Base-by-base conservation (phyloP, 2,329 filamentous ascomycete genomes). In the Diaporthe sp. region DNA sequence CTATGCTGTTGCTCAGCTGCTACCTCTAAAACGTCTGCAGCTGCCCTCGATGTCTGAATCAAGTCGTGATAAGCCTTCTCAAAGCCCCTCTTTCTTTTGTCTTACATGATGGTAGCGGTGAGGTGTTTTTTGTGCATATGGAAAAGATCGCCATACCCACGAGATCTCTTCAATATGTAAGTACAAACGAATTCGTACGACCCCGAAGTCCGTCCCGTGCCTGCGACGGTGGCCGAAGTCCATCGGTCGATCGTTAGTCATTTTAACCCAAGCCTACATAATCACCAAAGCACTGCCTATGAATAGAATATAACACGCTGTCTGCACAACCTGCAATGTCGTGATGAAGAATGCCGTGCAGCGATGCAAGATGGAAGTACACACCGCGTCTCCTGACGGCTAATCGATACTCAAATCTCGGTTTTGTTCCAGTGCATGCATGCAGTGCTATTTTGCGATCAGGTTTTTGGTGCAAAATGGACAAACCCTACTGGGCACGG, bases 361-460 rank as follows among this genome's bases (percentile, higher is more conserved):
- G n/a, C n/a, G n/a, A n/a, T 51, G 30, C 61, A 25, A 35, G 44
- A 68, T 51, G 44, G 27, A 37, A 22, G 8, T 53, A 27, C n/a
- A 4, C 30, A 27, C 32, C 32, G 32, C 32, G 22, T 19, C 44
- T 51, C 47, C 63, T 39, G n/a, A 68, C 32, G 47, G 13, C 47
- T 37, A 39, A 35, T 51, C 8, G 1, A 39, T 39, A 10, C 32
- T 39, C n/a, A 53, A 35, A 39, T n/a, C 63, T 68, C 32, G n/a
- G 22, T 25, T 15, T 22, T 27, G 32, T 51, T 39, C 53, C 63
- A 68, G 27, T 13, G 22, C 63, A 53, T 39, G 47, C 63, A 68
- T 68, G 63, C 63, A 68, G 63, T 53, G 63, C 47, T 53, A 53
- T 53, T 53, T 39, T 53, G 63, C 63, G 63, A 68, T 68, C 63